Evolutionary conservation across 345 rosid genomes (phyloP), one percentile per base, ranked within the genome.

Genomic region (Clausena lansium): DNA sequence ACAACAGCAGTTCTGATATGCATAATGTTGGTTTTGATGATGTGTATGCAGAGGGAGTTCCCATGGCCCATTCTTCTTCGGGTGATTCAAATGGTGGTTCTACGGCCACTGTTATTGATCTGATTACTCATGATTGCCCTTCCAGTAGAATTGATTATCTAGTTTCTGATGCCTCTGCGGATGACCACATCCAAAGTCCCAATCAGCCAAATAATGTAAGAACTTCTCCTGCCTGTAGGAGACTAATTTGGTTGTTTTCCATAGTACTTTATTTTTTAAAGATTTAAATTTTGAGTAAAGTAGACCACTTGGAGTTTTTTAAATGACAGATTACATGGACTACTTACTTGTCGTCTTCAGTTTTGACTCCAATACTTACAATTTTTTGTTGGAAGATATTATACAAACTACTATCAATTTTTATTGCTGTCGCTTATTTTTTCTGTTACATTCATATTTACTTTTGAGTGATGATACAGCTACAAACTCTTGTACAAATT

Each of bases 81-180:
- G 84, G 77, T 50, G 75, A 81, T 66, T 84, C 67, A 76, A 77
- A 74, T 76, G 74, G 73, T 75, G 76, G 71, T 81, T 73, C 67
- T 30, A 39, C 77, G 38, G 67, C 72, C 75, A 68, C 55, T 9
- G 70, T 45, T 55, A 69, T 35, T 75, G 81, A 73, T 64, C 78
- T 64, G 70, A 68, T 60, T 65, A 76, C 36, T 63, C 70, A 14
- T 71, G 71, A 73, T 66, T 71, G 13, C 71, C 47, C 61, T 10
- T 63, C 81, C 15, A 9, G 39, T 52, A 19, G 69, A 78, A 74
- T 60, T 33, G 77, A 78, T 74, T 59, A 66, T 67, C 54, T 76
- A 28, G 33, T 33, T 74, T 78, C 76, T 38, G 77, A 68, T 47
- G 22, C 25, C n/a, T 52, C 67, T 60, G 47, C 59, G 25, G 60